Conservation (phyloP, 805 yeast genomes). For the Candida morakotiae region DNA sequence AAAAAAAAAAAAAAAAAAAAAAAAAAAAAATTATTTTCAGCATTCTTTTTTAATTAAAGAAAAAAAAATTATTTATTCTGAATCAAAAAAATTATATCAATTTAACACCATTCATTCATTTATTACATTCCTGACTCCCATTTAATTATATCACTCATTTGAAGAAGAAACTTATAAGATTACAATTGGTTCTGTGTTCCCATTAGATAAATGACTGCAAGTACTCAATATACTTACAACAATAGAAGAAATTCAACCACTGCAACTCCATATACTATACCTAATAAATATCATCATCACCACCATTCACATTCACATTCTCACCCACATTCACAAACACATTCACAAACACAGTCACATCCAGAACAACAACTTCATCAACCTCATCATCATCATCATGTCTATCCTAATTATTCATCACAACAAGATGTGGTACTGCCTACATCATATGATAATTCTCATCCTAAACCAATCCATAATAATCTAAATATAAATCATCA, state of each 20-base stretch:
- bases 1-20: too few relatives aligned
- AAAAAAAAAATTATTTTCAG: too few relatives aligned
- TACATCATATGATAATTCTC: conserved; percentile 6
- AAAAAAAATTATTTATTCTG: too few relatives aligned
- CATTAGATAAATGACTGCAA: conserved; percentile 13
- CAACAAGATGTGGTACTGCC: conserved; percentile 3
- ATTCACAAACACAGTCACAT: conserved; percentile 1
- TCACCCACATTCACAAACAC: conserved; percentile 7
- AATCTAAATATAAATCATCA: conserved; percentile 7
- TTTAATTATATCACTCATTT: too few relatives aligned
- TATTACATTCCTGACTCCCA: too few relatives aligned
- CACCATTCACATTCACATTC: conserved; percentile 10
- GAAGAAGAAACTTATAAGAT: too few relatives aligned
- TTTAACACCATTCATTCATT: too few relatives aligned
- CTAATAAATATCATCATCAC: conserved; percentile 19
- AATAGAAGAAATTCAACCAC: conserved; percentile 21
- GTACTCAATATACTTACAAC: conserved; percentile 23
- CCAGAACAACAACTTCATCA: conserved; percentile 2
- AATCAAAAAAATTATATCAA: too few relatives aligned
- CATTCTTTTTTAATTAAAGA: too few relatives aligned
- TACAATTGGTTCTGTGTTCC: too few relatives aligned
- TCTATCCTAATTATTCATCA: conserved; percentile 8
- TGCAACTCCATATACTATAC: conserved; percentile 26
- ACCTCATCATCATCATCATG: conserved; percentile 10
- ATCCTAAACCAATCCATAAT: neutral